Conservation (phyloP, 352 stramenopile genomes). For the Globisporangium cystogenes region DNA sequence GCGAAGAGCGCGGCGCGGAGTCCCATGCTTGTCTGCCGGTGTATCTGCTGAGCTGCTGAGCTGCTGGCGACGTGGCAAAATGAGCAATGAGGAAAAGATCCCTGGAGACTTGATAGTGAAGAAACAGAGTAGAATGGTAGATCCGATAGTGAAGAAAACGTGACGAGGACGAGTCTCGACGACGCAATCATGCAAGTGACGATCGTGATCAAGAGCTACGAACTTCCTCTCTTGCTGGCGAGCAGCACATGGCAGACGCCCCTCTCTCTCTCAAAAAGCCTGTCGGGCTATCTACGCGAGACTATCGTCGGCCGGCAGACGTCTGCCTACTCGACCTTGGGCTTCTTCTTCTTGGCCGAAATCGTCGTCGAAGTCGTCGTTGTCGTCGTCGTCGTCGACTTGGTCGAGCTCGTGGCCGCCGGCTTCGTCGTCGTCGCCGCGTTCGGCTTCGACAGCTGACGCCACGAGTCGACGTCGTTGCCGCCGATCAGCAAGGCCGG, state of each 20-base stretch:
- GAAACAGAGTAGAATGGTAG: neutral
- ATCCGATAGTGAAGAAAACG: neutral
- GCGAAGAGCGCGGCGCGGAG: conserved; percentile 18
- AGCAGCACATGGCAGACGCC: neutral
- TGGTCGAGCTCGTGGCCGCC: neutral
- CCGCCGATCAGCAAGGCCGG: conserved; percentile 51
- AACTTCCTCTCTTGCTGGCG: too few relatives aligned
- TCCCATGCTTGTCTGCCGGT: conserved; percentile 14
- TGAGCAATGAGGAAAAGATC: conserved; percentile 2
- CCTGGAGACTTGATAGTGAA: neutral
- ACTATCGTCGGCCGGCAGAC: neutral
- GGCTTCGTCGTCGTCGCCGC: conserved; percentile 10
- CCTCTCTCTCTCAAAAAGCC: neutral
- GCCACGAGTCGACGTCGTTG: conserved; percentile 52
- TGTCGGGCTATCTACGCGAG: neutral
- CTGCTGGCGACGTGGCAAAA: conserved; percentile 2
- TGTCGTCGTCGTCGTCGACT: neutral
- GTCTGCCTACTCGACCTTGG: conserved; percentile 35
- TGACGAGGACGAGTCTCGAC: too few relatives aligned
- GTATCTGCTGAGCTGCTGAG: neutral
- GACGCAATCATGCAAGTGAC: neutral
- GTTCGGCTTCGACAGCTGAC: conserved; percentile 26
- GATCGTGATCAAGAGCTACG: too few relatives aligned
- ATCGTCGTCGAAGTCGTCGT: neutral
- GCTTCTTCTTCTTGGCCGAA: conserved; percentile 16